Conservation (phyloP, 139 green algal genomes). For the Volvox reticuliferus region DNA sequence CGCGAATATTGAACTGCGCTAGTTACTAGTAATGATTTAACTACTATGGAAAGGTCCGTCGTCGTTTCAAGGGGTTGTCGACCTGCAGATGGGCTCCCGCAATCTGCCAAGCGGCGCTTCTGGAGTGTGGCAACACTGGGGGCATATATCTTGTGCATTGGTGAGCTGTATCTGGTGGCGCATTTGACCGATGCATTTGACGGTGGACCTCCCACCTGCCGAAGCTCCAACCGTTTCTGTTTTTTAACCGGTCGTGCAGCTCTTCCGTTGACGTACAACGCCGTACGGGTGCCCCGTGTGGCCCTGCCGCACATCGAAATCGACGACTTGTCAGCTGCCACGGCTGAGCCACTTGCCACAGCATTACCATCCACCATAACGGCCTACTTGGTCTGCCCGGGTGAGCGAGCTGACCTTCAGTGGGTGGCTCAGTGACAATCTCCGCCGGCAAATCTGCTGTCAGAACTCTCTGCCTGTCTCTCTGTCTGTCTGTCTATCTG, state of each 20-base stretch:
- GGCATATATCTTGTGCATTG: background rate
- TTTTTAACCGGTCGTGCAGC: background rate
- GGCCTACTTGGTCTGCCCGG: background rate
- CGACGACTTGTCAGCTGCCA: background rate
- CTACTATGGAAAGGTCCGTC: no score
- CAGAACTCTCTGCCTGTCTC: background rate
- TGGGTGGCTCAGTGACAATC: no score
- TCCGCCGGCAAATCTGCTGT: background rate
- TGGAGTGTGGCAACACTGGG: background rate
- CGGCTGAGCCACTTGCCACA: background rate
- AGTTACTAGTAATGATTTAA: no score
- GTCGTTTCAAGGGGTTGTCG: no score
- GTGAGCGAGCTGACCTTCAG: background rate
- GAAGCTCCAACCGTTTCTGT: background rate
- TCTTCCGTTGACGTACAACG: background rate
- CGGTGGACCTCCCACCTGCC: no score
- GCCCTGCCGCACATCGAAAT: slow-evolving; percentile 11
- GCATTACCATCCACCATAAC: slow-evolving; percentile 23
- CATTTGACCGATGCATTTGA: background rate
- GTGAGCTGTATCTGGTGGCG: background rate
- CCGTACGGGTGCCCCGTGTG: slow-evolving; percentile 25
- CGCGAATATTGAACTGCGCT: no score
- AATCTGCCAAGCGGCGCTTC: background rate
- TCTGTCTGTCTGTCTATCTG: no score
- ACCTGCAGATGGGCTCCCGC: no score